Evolutionary conservation across 441 rosid genomes (phyloP).

Genomic region (Euphorbia schlechtendalii): DNA sequence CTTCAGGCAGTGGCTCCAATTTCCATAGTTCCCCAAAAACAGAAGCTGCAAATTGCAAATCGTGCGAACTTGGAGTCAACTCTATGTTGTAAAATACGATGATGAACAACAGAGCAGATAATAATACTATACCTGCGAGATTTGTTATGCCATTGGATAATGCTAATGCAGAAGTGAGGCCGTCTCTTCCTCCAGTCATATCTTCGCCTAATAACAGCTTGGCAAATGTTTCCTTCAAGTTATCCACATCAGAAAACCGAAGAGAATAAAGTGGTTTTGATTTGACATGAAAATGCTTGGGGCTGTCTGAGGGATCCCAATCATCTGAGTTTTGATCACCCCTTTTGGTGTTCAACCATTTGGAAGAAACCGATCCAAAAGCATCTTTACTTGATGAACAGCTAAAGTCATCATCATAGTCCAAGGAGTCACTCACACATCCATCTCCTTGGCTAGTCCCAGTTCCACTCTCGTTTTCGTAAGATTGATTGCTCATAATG

Average conservation of each 20-base stretch:
- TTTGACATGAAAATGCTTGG: constrained; percentile 46
- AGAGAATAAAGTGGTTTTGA: constrained; percentile 44
- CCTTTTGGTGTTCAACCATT: constrained; percentile 54
- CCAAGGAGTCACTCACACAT: constrained; percentile 66
- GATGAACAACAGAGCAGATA: not conserved
- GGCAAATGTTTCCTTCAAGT: constrained; percentile 80
- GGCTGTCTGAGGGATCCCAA: constrained; percentile 52
- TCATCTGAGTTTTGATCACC: constrained; percentile 49
- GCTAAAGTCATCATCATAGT: constrained; percentile 66
- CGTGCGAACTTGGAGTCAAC: not conserved
- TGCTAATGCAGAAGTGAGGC: constrained; percentile 69
- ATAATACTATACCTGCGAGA: constrained; percentile 60
- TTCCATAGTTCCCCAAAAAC: constrained; percentile 95
- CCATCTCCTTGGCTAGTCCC: constrained; percentile 79
- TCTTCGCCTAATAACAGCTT: constrained; percentile 82
- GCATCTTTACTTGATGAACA: constrained; percentile 92
- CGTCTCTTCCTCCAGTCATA: constrained; percentile 71
- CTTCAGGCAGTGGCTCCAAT: constrained; percentile 77
- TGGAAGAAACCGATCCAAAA: constrained; percentile 77
- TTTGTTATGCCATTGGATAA: constrained; percentile 80
- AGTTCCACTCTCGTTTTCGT: constrained; percentile 73
- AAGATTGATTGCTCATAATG: constrained; percentile 76
- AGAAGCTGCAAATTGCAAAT: constrained; percentile 44
- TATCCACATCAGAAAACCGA: constrained; percentile 56
- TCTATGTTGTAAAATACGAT: not conserved